phyloP scores from a whole-genome alignment of 2,329 filamentous ascomycete species.

The Emmonsia crescens region DNA sequence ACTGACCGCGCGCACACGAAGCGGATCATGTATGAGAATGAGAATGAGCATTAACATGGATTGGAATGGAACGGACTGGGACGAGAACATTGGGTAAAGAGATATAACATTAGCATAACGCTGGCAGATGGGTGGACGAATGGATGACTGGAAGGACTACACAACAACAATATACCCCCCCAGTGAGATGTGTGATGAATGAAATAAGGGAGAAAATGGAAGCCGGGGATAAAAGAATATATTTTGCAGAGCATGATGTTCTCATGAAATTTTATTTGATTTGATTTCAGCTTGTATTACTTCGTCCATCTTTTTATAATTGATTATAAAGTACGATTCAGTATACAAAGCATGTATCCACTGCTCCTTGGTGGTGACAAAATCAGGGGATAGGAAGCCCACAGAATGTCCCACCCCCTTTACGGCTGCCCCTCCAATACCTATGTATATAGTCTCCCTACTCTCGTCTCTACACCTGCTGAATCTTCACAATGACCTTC shows the following conservation, averaged over 20 bases:
- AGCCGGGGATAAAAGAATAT: neutral
- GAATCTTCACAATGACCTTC: neutral
- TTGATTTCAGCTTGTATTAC: too few species aligned
- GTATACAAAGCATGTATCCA: neutral
- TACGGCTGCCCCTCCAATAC: too few species aligned
- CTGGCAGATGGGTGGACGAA: neutral
- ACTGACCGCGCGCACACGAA: neutral
- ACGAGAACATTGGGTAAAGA: neutral
- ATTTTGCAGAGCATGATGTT: neutral
- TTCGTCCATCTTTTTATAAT: neutral
- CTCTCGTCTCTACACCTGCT: neutral
- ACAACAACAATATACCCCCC: neutral
- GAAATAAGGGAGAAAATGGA: neutral
- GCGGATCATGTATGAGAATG: neutral
- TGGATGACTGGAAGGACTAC: neutral
- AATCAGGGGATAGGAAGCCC: neutral
- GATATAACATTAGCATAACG: neutral
- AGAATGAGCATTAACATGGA: neutral
- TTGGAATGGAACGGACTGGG: neutral
- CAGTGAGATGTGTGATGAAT: neutral
- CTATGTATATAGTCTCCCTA: neutral
- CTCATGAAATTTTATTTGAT: neutral
- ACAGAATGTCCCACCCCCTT: too few species aligned
- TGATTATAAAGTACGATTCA: neutral
- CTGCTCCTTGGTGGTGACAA: neutral